phyloP scores from a whole-genome alignment of 2,329 filamentous ascomycete genomes.

The Onygenales sp. region DNA sequence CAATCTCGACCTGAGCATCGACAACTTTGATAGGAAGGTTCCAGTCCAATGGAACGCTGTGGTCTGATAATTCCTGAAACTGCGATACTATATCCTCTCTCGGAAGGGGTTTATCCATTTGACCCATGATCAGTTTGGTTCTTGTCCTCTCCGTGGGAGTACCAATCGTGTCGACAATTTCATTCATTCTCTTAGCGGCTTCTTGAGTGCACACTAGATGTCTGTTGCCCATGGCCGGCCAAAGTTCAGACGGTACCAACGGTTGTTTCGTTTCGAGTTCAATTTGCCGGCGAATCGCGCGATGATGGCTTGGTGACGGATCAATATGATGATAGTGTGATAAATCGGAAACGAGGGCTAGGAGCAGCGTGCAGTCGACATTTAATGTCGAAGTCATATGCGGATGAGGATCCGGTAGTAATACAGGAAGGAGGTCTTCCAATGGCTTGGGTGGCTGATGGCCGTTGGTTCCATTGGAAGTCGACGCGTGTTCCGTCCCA shows the following conservation, averaged over 20 bases:
- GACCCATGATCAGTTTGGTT: slow-evolving; percentile 49
- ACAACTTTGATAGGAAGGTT: slow-evolving; percentile 53
- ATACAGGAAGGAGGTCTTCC: slow-evolving; percentile 18
- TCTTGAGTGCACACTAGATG: slow-evolving; percentile 57
- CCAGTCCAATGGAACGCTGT: slow-evolving; percentile 44
- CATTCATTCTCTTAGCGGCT: slow-evolving; percentile 56
- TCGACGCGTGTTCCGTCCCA: neutral
- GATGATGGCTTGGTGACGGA: slow-evolving; percentile 46
- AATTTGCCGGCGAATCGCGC: slow-evolving; percentile 55
- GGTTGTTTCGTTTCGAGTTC: slow-evolving; percentile 53
- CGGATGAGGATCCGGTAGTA: slow-evolving; percentile 33
- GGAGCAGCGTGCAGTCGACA: slow-evolving; percentile 53
- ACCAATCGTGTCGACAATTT: slow-evolving; percentile 56
- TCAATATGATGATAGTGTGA: slow-evolving; percentile 45
- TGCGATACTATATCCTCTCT: slow-evolving; percentile 23
- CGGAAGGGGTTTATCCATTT: slow-evolving; percentile 26
- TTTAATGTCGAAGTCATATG: slow-evolving; percentile 36
- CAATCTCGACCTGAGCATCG: slow-evolving; percentile 36
- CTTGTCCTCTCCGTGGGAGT: slow-evolving; percentile 52
- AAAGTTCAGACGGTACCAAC: slow-evolving; percentile 51
- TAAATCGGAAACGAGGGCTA: slow-evolving; percentile 65
- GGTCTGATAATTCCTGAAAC: slow-evolving; percentile 42
- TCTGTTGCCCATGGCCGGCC: slow-evolving; percentile 49
- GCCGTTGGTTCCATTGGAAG: slow-evolving; percentile 2
- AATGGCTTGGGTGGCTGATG: neutral